Conservation (phyloP, 257 asterid species). For the Paraleonurus japonicus region DNA sequence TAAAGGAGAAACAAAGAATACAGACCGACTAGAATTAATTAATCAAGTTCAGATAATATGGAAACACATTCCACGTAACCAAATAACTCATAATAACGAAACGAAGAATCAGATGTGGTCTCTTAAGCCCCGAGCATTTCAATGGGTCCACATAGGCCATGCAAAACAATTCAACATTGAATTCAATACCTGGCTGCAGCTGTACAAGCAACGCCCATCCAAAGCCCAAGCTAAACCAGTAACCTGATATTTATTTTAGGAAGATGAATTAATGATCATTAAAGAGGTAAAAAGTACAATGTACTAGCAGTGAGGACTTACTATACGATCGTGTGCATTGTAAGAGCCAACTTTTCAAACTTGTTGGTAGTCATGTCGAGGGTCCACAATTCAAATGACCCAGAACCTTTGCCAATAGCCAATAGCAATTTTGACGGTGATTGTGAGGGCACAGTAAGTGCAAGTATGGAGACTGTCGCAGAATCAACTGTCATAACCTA, state of each 20-base stretch:
- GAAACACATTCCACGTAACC: neutral
- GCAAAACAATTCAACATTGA: conserved; percentile 13
- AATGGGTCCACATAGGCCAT: neutral
- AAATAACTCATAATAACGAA: conserved; percentile 1
- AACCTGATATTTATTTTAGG: conserved; percentile 48
- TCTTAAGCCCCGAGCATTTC: neutral
- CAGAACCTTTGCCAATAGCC: conserved; percentile 88
- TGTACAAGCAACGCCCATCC: conserved; percentile 77
- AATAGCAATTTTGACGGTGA: conserved; percentile 46
- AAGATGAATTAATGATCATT: conserved; percentile 22
- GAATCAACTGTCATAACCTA: conserved; percentile 50
- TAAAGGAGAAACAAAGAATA: conserved; percentile 6
- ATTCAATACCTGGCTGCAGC: conserved; percentile 87
- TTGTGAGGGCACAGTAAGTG: conserved; percentile 46
- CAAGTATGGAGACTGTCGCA: conserved; percentile 53
- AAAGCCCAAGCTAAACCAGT: conserved; percentile 94
- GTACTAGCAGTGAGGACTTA: conserved; percentile 38
- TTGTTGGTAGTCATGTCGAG: conserved; percentile 42
- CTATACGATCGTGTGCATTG: conserved; percentile 69
- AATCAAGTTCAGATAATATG: neutral
- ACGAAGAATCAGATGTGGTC: conserved; percentile 3
- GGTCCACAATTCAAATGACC: conserved; percentile 68
- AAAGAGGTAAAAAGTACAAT: conserved; percentile 14
- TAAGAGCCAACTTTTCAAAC: conserved; percentile 47
- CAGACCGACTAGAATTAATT: neutral